Evolutionary conservation across 441 rosid species (phyloP), one percentile per base, ranked within the genome.

Genomic region (Euphorbia celastroides): DNA sequence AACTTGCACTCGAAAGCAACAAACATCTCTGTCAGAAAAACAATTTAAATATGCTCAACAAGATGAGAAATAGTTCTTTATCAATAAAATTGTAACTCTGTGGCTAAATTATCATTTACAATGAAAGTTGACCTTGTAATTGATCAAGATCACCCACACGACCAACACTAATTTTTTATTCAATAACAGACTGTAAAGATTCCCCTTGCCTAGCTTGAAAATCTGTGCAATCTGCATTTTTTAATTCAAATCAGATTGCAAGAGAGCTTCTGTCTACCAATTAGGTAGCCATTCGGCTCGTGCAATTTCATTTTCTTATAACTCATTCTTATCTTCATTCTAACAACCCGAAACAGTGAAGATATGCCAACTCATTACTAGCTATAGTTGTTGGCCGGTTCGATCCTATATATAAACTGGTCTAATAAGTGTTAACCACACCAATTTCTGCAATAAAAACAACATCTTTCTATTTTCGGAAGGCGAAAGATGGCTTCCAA

Each of bases 181-280:
- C 13, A 25, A 62, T 9, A 5, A 41, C 2, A 62, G 65, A 22
- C 65, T 41, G 65, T 62, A 50, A 62, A 41, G 54, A 62, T 62
- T 62, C 65, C 19, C n/a, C 22, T 62, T 38, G 34, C 22, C 50
- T 42, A 16, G 7, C 46, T 19, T 57, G 19, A 30, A 57, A 36
- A 57, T 57, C 19, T 28, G 14, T 14, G 60, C 46, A 34, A 38
- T 62, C 64, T 60, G n/a, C n/a, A n/a, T 34, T 34, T 34, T 34
- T 34, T 34, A 3, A 34, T 34, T 34, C 38, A 34, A n/a, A 34
- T 9, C 38, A 34, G 38, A 34, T 34, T 9, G 9, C 9, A 34
- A 3, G 38, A 34, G 38, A 34, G 38, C 38, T 34, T 34, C 9
- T 3, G 38, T 9, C 38, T 34, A 34, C 38, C 38, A 9, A 34